These are phyloP conservation scores for Sugiyamaella smithiae DNA, from an alignment of 805 yeast species.

Conservation along the genomic window DNA sequence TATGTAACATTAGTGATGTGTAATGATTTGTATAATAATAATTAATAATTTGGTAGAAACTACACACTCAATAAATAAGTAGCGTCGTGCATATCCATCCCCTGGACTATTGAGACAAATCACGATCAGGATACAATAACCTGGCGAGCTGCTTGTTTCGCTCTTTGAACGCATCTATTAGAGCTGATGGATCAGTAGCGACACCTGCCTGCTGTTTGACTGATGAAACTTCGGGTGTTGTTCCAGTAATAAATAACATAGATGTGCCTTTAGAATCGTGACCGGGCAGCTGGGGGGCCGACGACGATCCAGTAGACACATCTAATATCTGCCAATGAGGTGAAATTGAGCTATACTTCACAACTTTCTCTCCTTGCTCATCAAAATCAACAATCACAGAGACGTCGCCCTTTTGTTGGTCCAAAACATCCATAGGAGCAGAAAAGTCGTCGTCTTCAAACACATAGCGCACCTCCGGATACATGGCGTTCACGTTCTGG, in stretches of 20 bases:
- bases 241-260: conserved; percentile 13
- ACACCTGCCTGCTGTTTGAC: background rate
- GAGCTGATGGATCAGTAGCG: background rate
- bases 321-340: conserved; percentile 38
- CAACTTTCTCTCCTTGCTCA: conserved; percentile 31
- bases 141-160: conserved; percentile 20
- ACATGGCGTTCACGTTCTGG: conserved; percentile 14
- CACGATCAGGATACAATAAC: background rate
- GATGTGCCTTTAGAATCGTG: conserved; percentile 2
- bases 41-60: too few relatives aligned
- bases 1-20: background rate
- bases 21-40: background rate
- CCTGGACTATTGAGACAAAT: too few relatives aligned
- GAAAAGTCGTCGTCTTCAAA: conserved; percentile 37
- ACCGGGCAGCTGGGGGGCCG: conserved; percentile 17
- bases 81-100: too few relatives aligned
- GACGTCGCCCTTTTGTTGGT: conserved; percentile 31
- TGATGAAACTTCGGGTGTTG: background rate
- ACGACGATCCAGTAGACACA: conserved; percentile 21
- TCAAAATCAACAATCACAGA: conserved; percentile 38
- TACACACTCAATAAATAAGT: too few relatives aligned
- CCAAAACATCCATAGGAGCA: conserved; percentile 33
- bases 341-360: conserved; percentile 34
- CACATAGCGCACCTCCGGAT: conserved; percentile 39
- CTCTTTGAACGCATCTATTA: conserved; percentile 12